phyloP scores from a whole-genome alignment of 2,329 filamentous ascomycete genomes.

The Aspergillus pseudoterreus region DNA sequence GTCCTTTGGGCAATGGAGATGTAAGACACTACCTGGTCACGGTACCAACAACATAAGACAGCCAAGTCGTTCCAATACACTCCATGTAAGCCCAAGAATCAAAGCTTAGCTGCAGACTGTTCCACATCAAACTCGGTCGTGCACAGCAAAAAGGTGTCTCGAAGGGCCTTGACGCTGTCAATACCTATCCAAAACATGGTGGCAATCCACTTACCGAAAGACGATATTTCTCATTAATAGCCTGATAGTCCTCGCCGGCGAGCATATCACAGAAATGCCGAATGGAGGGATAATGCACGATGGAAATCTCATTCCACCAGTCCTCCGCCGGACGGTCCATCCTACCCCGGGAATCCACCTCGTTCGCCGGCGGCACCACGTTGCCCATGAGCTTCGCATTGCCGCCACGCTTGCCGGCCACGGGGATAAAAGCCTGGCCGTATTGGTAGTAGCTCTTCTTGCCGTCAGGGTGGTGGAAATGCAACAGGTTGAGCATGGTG shows the following conservation, averaged over 20 bases:
- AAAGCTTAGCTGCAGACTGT: conserved; percentile 24
- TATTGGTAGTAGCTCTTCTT: conserved; percentile 57
- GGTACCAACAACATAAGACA: too few relatives aligned
- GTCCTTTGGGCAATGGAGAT: too few relatives aligned
- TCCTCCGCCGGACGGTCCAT: conserved; percentile 21
- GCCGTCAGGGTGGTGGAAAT: conserved; percentile 48
- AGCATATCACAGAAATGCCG: conserved; percentile 61
- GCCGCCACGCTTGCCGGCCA: conserved; percentile 54
- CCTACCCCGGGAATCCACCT: conserved; percentile 22
- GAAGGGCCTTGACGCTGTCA: conserved; percentile 35
- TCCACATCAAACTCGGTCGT: conserved; percentile 49
- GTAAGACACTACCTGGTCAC: too few relatives aligned
- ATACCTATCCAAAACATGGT: not conserved
- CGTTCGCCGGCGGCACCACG: conserved; percentile 37
- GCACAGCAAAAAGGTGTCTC: conserved; percentile 52
- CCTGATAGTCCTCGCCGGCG: conserved; percentile 55
- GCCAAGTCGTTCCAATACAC: too few relatives aligned
- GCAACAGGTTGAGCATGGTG: conserved; percentile 62
- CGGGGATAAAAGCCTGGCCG: conserved; percentile 43
- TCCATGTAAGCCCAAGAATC: not conserved
- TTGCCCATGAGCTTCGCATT: conserved; percentile 61
- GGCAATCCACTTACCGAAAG: conserved; percentile 33
- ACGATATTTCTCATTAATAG: conserved; percentile 52
- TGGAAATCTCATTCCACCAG: conserved; percentile 61
- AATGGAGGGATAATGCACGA: conserved; percentile 63